Percentiles rank a stretch among this genome's conserved stretches.
Evolutionary conservation across 2,329 filamentous ascomycete species (phyloP).

Genomic region (Podosphaera aphanis): DNA sequence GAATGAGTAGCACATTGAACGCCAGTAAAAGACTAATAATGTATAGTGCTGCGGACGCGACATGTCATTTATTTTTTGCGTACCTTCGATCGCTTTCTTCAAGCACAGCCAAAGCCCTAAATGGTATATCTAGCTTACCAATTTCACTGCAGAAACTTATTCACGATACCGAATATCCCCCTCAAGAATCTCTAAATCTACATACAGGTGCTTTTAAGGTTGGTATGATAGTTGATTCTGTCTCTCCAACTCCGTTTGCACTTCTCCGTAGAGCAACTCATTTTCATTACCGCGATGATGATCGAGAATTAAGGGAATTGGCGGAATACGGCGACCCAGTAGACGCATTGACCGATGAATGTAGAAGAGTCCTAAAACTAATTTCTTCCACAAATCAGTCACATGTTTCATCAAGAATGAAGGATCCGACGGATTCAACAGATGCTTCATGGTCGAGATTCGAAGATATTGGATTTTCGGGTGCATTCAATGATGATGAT

Average conservation of each 20-base stretch:
- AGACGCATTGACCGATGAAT: slow-evolving; percentile 75
- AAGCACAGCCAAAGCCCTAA: slow-evolving; percentile 42
- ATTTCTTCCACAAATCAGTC: slow-evolving; percentile 81
- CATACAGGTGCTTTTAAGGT: slow-evolving; percentile 68
- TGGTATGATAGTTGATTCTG: slow-evolving; percentile 86
- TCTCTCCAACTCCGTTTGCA: slow-evolving; percentile 85
- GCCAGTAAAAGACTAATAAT: slow-evolving; percentile 3
- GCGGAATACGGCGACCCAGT: slow-evolving; percentile 78
- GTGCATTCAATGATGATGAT: slow-evolving; percentile 43
- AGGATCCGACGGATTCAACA: slow-evolving; percentile 46
- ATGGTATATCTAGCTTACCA: slow-evolving; percentile 65
- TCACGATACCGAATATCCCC: slow-evolving; percentile 84
- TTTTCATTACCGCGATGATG: slow-evolving; percentile 83
- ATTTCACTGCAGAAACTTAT: slow-evolving; percentile 78
- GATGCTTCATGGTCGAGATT: slow-evolving; percentile 95
- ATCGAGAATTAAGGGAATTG: slow-evolving; percentile 63
- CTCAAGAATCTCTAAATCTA: slow-evolving; percentile 51
- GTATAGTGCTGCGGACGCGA: slow-evolving; percentile 68
- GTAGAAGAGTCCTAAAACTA: slow-evolving; percentile 65
- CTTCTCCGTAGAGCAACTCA: slow-evolving; percentile 75
- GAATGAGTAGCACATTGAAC: slow-evolving; percentile 10
- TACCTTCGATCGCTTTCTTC: slow-evolving; percentile 79
- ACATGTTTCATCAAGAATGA: slow-evolving; percentile 42
- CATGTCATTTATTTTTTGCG: slow-evolving; percentile 92
- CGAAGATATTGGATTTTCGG: slow-evolving; percentile 79